phyloP scores from a whole-genome alignment of 805 yeast species.

The Candida piceae region DNA sequence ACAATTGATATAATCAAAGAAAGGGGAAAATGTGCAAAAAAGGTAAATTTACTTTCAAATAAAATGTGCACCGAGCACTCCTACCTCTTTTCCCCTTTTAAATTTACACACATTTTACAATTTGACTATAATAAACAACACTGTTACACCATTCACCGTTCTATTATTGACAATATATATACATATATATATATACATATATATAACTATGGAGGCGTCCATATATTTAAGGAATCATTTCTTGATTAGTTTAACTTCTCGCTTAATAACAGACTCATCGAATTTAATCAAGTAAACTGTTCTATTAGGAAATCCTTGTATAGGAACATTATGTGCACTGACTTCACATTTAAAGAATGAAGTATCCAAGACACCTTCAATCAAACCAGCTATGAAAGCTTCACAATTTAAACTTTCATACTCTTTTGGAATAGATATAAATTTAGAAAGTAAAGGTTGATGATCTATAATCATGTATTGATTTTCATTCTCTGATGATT shows the following conservation, averaged over 20 bases:
- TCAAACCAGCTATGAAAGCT: conserved; percentile 79
- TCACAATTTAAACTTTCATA: conserved; percentile 73
- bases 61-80: too few relatives aligned
- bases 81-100: too few relatives aligned
- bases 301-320: conserved; percentile 51
- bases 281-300: conserved; percentile 77
- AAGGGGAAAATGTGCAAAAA: too few relatives aligned
- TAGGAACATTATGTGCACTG: conserved; percentile 75
- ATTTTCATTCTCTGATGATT: conserved; percentile 51
- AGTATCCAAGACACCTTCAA: conserved; percentile 76
- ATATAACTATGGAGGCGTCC: too few relatives aligned
- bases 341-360: conserved; percentile 70
- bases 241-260: conserved; percentile 36
- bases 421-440: conserved; percentile 73
- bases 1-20: too few relatives aligned
- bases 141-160: too few relatives aligned
- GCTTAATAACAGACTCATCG: conserved; percentile 48
- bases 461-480: conserved; percentile 78
- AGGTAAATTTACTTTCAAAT: too few relatives aligned
- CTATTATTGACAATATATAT: too few relatives aligned
- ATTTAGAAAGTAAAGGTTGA: conserved; percentile 64
- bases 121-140: too few relatives aligned
- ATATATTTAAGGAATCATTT: conserved; percentile 4
- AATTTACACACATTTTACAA: too few relatives aligned
- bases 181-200: too few relatives aligned